A percentile compares a stretch with the other conserved stretches of the same genome.
Evolutionary conservation across 768 basidiomycete genomes (phyloP).

Genomic region (Thelephora aurantiotincta): DNA sequence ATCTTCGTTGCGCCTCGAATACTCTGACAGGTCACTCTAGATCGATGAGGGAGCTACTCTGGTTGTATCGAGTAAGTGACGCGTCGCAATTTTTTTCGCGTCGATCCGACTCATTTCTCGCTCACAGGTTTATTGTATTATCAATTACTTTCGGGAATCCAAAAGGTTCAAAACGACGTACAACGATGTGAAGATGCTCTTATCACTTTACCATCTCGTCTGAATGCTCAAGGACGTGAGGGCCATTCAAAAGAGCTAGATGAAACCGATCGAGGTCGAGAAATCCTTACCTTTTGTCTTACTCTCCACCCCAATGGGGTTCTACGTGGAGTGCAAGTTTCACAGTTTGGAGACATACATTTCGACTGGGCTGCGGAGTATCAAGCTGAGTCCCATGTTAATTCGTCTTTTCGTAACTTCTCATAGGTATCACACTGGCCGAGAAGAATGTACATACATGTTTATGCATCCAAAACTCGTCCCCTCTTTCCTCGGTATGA

Average conservation of each 20-base stretch:
- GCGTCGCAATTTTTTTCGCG: constrained; percentile 4
- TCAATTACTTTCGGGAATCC: too few relatives aligned
- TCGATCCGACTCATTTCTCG: constrained; percentile 10
- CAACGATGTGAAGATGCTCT: constrained; percentile 26
- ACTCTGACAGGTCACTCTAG: constrained; percentile 14
- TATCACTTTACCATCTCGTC: constrained; percentile 81
- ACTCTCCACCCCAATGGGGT: constrained; percentile 14
- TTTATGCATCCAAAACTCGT: not conserved
- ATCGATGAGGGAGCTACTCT: constrained; percentile 21
- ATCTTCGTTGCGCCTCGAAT: not conserved
- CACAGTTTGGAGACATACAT: not conserved
- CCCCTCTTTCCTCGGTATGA: not conserved
- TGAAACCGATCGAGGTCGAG: constrained; percentile 12
- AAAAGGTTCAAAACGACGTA: too few relatives aligned
- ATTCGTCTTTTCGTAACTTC: too few relatives aligned
- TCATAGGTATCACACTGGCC: not conserved
- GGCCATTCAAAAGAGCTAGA: constrained; percentile 84
- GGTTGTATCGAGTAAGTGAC: constrained; percentile 11
- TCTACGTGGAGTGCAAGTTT: not conserved
- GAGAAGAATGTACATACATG: not conserved
- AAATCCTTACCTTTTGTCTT: constrained; percentile 24
- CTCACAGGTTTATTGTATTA: constrained; percentile 22
- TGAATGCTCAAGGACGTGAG: constrained; percentile 43
- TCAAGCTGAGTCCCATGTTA: too few relatives aligned
- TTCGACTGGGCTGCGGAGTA: not conserved